Percentiles rank a stretch among this genome's conserved stretches.
phyloP scores from a whole-genome alignment of 2,329 filamentous ascomycete species.

The Xylaria sp. region DNA sequence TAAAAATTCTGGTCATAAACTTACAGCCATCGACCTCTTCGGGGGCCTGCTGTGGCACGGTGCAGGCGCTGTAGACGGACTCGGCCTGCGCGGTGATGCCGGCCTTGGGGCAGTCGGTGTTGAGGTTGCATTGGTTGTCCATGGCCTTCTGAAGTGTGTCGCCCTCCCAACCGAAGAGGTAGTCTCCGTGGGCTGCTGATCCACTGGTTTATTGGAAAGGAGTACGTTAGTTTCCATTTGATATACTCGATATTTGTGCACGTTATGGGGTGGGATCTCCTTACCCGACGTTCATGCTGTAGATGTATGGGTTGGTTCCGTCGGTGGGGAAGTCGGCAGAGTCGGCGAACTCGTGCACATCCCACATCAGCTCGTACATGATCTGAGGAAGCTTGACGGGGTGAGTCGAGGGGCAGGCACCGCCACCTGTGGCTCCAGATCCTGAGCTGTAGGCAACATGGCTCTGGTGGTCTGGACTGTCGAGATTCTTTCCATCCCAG shows the following conservation, averaged over 20 bases:
- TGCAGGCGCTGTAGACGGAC: slow-evolving; percentile 60
- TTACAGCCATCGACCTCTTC: slow-evolving; percentile 63
- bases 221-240: neutral
- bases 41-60: slow-evolving; percentile 57
- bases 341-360: slow-evolving; percentile 56
- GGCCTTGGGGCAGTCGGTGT: slow-evolving; percentile 57
- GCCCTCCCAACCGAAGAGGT: slow-evolving; percentile 64
- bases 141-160: slow-evolving; percentile 61
- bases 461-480: slow-evolving; percentile 60
- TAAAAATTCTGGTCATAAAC: slow-evolving; percentile 35
- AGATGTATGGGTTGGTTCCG: slow-evolving; percentile 57
- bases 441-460: slow-evolving; percentile 60
- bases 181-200: slow-evolving; percentile 62
- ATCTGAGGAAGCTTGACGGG: slow-evolving; percentile 61
- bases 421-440: slow-evolving; percentile 58
- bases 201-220: slow-evolving; percentile 45
- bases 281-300: slow-evolving; percentile 58
- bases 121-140: slow-evolving; percentile 60
- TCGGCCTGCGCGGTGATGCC: slow-evolving; percentile 59
- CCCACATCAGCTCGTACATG: slow-evolving; percentile 63
- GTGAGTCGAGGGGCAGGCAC: slow-evolving; percentile 58
- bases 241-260: slow-evolving; percentile 22
- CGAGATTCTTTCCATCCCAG: slow-evolving; percentile 62
- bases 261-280: slow-evolving; percentile 18
- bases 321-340: slow-evolving; percentile 56